Percentiles rank a stretch among this genome's conserved stretches.
Evolutionary conservation across 805 yeast genomes (phyloP).

Genomic region (Cyberlindnera maritima): DNA sequence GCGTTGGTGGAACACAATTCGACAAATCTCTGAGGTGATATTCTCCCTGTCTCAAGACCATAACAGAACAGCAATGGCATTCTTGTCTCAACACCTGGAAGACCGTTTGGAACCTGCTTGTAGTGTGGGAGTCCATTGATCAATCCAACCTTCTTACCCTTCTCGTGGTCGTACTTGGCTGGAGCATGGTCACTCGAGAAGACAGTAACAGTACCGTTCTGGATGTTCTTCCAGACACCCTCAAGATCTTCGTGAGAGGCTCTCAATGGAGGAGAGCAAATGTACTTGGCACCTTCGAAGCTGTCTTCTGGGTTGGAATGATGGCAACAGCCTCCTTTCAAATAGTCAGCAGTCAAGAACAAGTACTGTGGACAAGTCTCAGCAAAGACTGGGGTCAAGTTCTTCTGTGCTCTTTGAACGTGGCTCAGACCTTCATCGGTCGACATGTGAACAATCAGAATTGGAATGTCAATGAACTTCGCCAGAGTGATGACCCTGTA

Average conservation of each 20-base stretch:
- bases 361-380: conserved; percentile 53
- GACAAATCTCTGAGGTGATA: conserved; percentile 41
- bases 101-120: conserved; percentile 45
- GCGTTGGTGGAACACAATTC: conserved; percentile 45
- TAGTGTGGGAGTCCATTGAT: conserved; percentile 39
- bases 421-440: conserved; percentile 39
- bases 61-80: conserved; percentile 41
- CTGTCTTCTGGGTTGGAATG: conserved; percentile 29
- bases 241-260: conserved; percentile 37
- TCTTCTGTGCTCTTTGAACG: conserved; percentile 41
- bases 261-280: conserved; percentile 50
- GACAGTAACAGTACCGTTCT: conserved; percentile 47
- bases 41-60: conserved; percentile 41
- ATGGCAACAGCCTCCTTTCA: conserved; percentile 29
- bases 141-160: conserved; percentile 43
- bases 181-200: conserved; percentile 48
- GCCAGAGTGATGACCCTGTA: conserved; percentile 45
- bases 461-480: conserved; percentile 42
- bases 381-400: conserved; percentile 41
- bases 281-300: conserved; percentile 47
- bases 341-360: conserved; percentile 38
- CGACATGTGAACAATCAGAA: conserved; percentile 48
- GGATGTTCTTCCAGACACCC: conserved; percentile 44
- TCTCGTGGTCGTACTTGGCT: conserved; percentile 37
- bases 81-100: conserved; percentile 49